Percentiles rank a stretch among this genome's conserved stretches.
Evolutionary conservation across 1,139 yeast species (phyloP).

Genomic region (Candida dubliniensis): DNA sequence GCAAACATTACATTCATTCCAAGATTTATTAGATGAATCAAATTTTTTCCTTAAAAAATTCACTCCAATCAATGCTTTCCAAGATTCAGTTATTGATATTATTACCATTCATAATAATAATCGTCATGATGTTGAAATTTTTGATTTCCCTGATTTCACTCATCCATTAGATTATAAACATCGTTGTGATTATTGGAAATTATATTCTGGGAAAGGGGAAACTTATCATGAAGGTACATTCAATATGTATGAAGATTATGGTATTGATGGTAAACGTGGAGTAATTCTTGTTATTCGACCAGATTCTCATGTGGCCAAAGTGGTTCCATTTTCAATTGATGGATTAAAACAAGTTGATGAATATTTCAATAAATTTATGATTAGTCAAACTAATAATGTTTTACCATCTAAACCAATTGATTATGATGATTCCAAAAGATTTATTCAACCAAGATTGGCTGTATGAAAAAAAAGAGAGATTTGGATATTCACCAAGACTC

Average conservation of each 20-base stretch:
- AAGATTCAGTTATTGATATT: constrained; percentile 24
- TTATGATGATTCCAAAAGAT: constrained; percentile 10
- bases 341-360: constrained; percentile 20
- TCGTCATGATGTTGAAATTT: constrained; percentile 22
- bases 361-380: constrained; percentile 22
- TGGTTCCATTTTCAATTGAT: constrained; percentile 15
- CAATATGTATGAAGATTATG: constrained; percentile 22
- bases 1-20: constrained; percentile 16
- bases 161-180: constrained; percentile 25
- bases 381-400: constrained; percentile 15
- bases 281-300: constrained; percentile 30
- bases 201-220: constrained; percentile 23
- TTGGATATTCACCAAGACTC: neutral
- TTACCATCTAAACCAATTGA: constrained; percentile 7
- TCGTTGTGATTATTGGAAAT: constrained; percentile 32
- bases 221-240: constrained; percentile 12
- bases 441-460: constrained; percentile 14
- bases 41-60: constrained; percentile 21
- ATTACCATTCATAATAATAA: constrained; percentile 22
- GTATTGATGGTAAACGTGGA: constrained; percentile 23
- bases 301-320: constrained; percentile 31
- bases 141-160: constrained; percentile 29
- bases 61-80: constrained; percentile 26
- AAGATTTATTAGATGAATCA: constrained; percentile 15
- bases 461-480: constrained; percentile 7